phyloP scores from a whole-genome alignment of 768 basidiomycete genomes.

The Macrolepiota dolichaula region DNA sequence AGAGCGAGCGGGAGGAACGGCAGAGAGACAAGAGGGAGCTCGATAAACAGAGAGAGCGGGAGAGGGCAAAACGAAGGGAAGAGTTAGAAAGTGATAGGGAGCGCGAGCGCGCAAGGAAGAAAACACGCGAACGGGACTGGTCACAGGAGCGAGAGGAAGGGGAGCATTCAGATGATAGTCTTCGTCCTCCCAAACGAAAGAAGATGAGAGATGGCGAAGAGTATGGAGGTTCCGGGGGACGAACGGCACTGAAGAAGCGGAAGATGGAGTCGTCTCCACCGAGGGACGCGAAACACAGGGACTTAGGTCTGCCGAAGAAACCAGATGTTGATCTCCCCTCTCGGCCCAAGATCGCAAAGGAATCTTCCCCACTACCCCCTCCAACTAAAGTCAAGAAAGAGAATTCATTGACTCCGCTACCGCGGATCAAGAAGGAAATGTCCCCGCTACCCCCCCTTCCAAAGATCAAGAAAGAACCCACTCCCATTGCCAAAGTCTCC shows the following conservation, averaged over 20 bases:
- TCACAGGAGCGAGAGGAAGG: constrained; percentile 23
- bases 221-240: constrained; percentile 18
- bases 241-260: constrained; percentile 13
- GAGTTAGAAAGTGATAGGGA: constrained; percentile 13
- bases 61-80: constrained; percentile 17
- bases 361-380: constrained; percentile 13
- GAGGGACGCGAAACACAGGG: background rate
- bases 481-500: background rate
- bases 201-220: constrained; percentile 29
- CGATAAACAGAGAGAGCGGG: constrained; percentile 19
- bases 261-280: constrained; percentile 9
- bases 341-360: background rate
- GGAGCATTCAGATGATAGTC: constrained; percentile 18
- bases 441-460: constrained; percentile 21
- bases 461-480: constrained; percentile 9
- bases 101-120: constrained; percentile 14
- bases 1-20: constrained; percentile 8
- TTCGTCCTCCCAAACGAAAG: constrained; percentile 37
- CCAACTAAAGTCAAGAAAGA: constrained; percentile 11
- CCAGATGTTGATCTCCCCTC: constrained; percentile 17
- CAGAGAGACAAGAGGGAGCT: constrained; percentile 14
- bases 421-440: background rate
- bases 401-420: background rate
- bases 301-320: constrained; percentile 32
- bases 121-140: constrained; percentile 17